Conservation (phyloP, 192 early-diverging fungal genomes). For the Phlyctochytrium bullatum region DNA sequence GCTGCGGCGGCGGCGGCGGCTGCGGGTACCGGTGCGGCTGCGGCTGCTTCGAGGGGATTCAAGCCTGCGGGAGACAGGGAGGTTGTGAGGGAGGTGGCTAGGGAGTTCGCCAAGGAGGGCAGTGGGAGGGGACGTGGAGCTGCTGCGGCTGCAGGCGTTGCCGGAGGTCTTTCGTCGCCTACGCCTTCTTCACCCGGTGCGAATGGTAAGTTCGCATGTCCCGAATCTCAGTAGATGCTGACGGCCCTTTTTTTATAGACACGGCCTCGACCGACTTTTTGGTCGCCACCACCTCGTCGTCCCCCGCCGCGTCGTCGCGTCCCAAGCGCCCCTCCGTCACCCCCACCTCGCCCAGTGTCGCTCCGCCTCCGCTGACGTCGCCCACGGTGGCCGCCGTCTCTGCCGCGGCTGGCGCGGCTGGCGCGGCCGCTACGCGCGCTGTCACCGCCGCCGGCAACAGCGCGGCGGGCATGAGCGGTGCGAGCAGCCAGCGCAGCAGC, state of each 20-base stretch:
- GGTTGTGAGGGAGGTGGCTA: background rate
- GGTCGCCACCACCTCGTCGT: background rate
- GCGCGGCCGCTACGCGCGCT: background rate
- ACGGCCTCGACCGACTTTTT: too few relatives aligned
- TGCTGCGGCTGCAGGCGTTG: too few relatives aligned
- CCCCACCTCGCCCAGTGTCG: too few relatives aligned
- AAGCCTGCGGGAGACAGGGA: background rate
- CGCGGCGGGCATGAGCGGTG: too few relatives aligned
- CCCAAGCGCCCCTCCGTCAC: too few relatives aligned
- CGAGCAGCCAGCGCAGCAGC: background rate
- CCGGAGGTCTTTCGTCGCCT: too few relatives aligned
- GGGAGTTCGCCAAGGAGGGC: background rate
- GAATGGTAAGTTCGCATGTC: too few relatives aligned
- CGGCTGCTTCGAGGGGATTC: background rate
- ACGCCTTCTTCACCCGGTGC: too few relatives aligned
- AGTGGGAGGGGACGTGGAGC: background rate
- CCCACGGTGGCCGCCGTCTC: background rate
- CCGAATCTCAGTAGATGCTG: too few relatives aligned
- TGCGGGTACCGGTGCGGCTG: background rate
- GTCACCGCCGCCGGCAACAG: background rate
- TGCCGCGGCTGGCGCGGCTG: background rate
- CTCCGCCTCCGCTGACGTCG: background rate
- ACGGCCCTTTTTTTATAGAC: too few relatives aligned
- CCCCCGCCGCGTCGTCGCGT: background rate
- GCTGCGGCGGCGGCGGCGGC: background rate